phyloP scores from a whole-genome alignment of 176 grass and related monocot species.

The Chrysopogon serrulatus region DNA sequence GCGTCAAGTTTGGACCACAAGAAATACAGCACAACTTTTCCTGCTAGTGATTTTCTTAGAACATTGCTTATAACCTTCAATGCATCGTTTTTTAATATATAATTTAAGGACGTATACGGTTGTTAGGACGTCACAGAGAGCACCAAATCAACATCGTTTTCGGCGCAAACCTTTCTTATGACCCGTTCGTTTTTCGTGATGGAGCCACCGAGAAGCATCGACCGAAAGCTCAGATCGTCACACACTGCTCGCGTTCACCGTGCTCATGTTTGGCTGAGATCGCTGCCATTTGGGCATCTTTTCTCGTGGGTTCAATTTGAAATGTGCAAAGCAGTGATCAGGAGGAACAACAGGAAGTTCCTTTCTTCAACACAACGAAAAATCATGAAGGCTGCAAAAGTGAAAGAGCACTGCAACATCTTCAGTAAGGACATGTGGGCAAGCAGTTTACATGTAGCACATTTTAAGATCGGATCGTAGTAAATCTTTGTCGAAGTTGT shows the following conservation, averaged over 20 bases:
- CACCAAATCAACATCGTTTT: conserved; percentile 28
- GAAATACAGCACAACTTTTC: not conserved
- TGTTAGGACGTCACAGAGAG: conserved; percentile 7
- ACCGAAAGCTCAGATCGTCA: not conserved
- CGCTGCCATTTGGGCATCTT: conserved; percentile 3
- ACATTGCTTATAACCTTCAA: not conserved
- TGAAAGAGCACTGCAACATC: not conserved
- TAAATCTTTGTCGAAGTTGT: not conserved
- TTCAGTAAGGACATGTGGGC: not conserved
- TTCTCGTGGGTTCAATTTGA: conserved; percentile 26
- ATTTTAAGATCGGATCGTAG: not conserved
- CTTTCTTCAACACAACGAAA: conserved; percentile 1
- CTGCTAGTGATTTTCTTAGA: not conserved
- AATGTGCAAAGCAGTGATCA: not conserved
- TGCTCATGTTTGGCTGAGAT: not conserved
- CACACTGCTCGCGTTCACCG: not conserved
- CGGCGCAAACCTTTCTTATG: conserved; percentile 1
- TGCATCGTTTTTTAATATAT: not conserved
- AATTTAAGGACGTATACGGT: not conserved
- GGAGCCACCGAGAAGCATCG: conserved; percentile 1
- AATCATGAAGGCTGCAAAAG: not conserved
- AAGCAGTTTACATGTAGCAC: not conserved
- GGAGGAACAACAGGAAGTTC: not conserved
- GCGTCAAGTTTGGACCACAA: not conserved
- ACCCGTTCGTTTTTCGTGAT: not conserved